Conservation (phyloP, 2,329 filamentous ascomycete species). For the Colletotrichum graminicola region DNA sequence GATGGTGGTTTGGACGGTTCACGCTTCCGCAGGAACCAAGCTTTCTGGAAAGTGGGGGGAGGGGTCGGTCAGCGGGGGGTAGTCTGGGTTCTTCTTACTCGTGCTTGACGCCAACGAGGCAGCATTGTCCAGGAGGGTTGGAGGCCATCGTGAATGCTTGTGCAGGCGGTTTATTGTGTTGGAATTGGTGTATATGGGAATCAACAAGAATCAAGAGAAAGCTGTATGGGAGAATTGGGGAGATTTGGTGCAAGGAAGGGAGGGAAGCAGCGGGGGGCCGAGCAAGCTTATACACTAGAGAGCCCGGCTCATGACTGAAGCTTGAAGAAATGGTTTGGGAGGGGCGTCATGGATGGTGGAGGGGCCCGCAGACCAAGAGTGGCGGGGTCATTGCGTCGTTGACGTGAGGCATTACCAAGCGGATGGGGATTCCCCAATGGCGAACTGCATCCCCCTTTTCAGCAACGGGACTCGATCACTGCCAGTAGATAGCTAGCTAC, state of each 20-base stretch:
- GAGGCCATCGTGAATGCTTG: slow-evolving; percentile 61
- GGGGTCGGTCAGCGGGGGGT: slow-evolving; percentile 19
- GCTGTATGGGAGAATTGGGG: background rate
- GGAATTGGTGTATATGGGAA: background rate
- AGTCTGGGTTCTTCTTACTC: slow-evolving; percentile 55
- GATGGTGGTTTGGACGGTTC: background rate
- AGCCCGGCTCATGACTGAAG: slow-evolving; percentile 5
- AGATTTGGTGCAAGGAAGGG: background rate
- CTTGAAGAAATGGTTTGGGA: slow-evolving; percentile 6
- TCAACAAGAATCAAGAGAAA: background rate
- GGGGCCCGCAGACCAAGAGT: slow-evolving; percentile 9
- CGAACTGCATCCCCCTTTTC: slow-evolving; percentile 13
- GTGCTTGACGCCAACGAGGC: slow-evolving; percentile 64
- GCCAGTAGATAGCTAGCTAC: background rate
- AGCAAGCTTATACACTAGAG: slow-evolving; percentile 21
- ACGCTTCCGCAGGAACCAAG: background rate
- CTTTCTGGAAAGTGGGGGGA: slow-evolving; percentile 30
- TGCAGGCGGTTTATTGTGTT: background rate
- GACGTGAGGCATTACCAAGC: slow-evolving; percentile 39
- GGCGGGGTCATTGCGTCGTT: slow-evolving; percentile 18
- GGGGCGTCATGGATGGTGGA: slow-evolving; percentile 14
- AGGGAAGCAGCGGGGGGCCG: background rate
- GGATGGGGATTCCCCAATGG: background rate
- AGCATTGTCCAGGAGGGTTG: slow-evolving; percentile 65
- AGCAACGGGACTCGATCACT: background rate